These are phyloP conservation scores for Metschnikowia proteae DNA, from an alignment of 805 yeast species.

Conservation along the genomic window DNA sequence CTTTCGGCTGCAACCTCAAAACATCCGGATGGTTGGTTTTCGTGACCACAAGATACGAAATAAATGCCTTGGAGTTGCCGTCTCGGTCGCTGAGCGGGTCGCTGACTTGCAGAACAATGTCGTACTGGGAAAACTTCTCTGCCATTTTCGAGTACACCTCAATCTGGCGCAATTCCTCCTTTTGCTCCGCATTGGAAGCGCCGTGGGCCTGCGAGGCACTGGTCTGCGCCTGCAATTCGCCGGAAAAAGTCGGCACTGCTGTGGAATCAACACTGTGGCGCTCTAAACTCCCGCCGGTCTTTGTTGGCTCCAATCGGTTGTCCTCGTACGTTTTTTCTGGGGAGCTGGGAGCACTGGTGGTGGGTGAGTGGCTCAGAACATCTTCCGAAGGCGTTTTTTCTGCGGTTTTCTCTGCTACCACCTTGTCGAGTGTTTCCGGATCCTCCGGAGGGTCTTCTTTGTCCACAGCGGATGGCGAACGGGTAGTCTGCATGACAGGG, in stretches of 20 bases:
- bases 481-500: background rate
- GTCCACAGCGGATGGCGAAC: background rate
- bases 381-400: background rate
- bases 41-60: constrained; percentile 67
- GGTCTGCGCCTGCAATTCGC: background rate
- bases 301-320: background rate
- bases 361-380: background rate
- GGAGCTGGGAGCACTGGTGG: background rate
- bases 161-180: background rate
- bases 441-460: background rate
- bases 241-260: background rate
- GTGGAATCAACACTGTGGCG: background rate
- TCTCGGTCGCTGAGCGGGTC: constrained; percentile 70
- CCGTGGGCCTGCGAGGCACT: background rate
- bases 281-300: background rate
- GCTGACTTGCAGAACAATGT: constrained; percentile 36
- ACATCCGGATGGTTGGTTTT: constrained; percentile 60
- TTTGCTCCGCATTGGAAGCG: background rate
- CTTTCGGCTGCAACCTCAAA: constrained; percentile 22
- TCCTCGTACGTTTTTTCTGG: background rate
- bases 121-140: constrained; percentile 14
- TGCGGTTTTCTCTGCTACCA: background rate
- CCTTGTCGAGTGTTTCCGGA: background rate
- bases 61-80: constrained; percentile 65
- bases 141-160: constrained; percentile 11